Conservation (phyloP, 257 asterid species). For the Nicotiana knightiana region DNA sequence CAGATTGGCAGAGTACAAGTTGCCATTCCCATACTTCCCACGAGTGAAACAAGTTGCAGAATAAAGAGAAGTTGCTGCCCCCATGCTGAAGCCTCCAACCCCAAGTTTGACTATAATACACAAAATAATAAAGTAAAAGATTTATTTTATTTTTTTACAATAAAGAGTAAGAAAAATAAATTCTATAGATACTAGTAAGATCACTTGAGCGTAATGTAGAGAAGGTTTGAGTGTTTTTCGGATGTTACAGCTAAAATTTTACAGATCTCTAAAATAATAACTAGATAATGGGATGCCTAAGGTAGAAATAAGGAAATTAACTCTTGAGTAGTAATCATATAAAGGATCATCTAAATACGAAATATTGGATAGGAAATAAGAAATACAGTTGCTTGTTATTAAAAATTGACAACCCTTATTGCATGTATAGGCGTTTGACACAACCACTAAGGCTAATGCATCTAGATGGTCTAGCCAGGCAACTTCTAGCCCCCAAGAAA, state of each 20-base stretch:
- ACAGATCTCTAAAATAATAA: neutral
- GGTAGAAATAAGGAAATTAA: neutral
- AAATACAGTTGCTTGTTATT: neutral
- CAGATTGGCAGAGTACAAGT: conserved; percentile 51
- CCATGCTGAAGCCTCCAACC: conserved; percentile 95
- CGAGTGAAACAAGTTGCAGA: conserved; percentile 62
- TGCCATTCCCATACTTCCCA: conserved; percentile 66
- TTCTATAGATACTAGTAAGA: neutral
- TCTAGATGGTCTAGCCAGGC: neutral
- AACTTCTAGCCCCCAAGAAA: neutral
- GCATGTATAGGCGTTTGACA: neutral
- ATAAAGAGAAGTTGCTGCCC: conserved; percentile 77
- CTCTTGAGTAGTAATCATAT: neutral
- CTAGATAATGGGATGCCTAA: neutral
- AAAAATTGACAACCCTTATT: neutral
- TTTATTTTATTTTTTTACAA: neutral
- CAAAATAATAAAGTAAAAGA: conserved; percentile 10
- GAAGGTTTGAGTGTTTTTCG: neutral
- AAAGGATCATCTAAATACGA: neutral
- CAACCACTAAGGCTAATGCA: neutral
- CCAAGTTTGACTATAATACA: conserved; percentile 65
- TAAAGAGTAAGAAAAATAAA: neutral
- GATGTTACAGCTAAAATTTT: neutral
- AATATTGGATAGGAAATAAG: neutral
- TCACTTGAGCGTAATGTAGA: neutral